A percentile compares a stretch with the other conserved stretches of the same genome.
Conservation (phyloP, 2,329 filamentous ascomycete genomes). For the Cordyceps cateniannulata region DNA sequence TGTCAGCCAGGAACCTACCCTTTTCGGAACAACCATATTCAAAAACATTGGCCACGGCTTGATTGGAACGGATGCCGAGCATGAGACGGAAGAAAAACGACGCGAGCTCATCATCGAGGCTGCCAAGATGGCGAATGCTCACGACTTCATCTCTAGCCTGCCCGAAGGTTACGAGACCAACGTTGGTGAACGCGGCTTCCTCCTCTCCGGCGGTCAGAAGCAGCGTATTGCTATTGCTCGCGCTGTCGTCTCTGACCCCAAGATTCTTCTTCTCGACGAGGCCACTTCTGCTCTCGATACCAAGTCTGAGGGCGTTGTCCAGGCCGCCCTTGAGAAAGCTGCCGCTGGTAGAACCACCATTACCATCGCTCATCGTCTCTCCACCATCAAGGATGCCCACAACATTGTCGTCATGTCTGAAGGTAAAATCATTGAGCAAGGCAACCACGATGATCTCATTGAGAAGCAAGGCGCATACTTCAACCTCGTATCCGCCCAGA, state of each 20-base stretch:
- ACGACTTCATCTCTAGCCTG: slow-evolving; percentile 78
- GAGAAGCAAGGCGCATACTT: slow-evolving; percentile 67
- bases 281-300: slow-evolving; percentile 92
- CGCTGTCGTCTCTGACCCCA: slow-evolving; percentile 84
- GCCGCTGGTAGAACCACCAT: slow-evolving; percentile 87
- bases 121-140: slow-evolving; percentile 85
- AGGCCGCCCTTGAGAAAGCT: slow-evolving; percentile 83
- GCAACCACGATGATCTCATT: slow-evolving; percentile 75
- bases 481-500: slow-evolving; percentile 81
- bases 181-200: slow-evolving; percentile 89
- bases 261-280: slow-evolving; percentile 88
- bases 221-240: slow-evolving; percentile 93
- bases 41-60: slow-evolving; percentile 87
- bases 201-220: slow-evolving; percentile 92
- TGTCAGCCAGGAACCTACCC: slow-evolving; percentile 85
- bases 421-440: slow-evolving; percentile 87
- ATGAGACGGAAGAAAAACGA: slow-evolving; percentile 58
- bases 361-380: slow-evolving; percentile 89
- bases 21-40: slow-evolving; percentile 85
- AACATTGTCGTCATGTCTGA: slow-evolving; percentile 91
- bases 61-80: slow-evolving; percentile 73
- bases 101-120: slow-evolving; percentile 69
- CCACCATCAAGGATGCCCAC: slow-evolving; percentile 88
- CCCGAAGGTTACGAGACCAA: slow-evolving; percentile 90
- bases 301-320: slow-evolving; percentile 89